Evolutionary conservation across 805 yeast genomes (phyloP).

Genomic region (Candida endomychidarum): DNA sequence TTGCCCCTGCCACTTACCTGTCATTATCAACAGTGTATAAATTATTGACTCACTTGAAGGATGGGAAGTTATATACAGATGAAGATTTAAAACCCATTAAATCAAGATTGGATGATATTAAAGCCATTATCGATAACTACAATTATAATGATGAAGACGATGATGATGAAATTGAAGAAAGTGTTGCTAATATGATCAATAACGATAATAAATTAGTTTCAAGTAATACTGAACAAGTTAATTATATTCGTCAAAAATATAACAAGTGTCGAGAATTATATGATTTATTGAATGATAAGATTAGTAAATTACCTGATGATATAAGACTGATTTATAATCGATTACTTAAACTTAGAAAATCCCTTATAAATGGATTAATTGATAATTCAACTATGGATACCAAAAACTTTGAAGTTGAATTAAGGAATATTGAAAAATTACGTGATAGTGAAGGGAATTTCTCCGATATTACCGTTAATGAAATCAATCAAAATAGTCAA

Average conservation of each 20-base stretch:
- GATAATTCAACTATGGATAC: slow-evolving; percentile 9
- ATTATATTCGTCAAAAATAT: slow-evolving; percentile 63
- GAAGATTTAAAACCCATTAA: slow-evolving; percentile 81
- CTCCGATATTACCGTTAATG: slow-evolving; percentile 9
- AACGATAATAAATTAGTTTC: not conserved
- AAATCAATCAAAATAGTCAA: slow-evolving; percentile 22
- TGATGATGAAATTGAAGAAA: slow-evolving; percentile 15
- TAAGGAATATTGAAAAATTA: slow-evolving; percentile 30
- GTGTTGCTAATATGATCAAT: slow-evolving; percentile 3
- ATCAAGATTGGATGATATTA: slow-evolving; percentile 69
- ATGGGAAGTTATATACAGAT: slow-evolving; percentile 76
- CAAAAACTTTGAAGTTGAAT: slow-evolving; percentile 20
- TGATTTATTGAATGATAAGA: slow-evolving; percentile 51
- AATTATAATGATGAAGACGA: slow-evolving; percentile 27
- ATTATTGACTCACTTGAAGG: slow-evolving; percentile 77
- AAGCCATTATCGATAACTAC: slow-evolving; percentile 52
- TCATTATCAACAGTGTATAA: slow-evolving; percentile 84
- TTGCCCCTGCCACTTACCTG: slow-evolving; percentile 94
- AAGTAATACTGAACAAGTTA: slow-evolving; percentile 51
- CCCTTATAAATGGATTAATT: slow-evolving; percentile 45
- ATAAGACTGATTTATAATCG: slow-evolving; percentile 50
- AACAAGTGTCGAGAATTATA: slow-evolving; percentile 60
- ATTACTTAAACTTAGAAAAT: slow-evolving; percentile 63
- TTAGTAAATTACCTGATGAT: slow-evolving; percentile 43
- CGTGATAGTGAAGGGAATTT: slow-evolving; percentile 62